Base-by-base conservation (phyloP, 2,329 filamentous ascomycete genomes). In the Xylaria sp. region DNA sequence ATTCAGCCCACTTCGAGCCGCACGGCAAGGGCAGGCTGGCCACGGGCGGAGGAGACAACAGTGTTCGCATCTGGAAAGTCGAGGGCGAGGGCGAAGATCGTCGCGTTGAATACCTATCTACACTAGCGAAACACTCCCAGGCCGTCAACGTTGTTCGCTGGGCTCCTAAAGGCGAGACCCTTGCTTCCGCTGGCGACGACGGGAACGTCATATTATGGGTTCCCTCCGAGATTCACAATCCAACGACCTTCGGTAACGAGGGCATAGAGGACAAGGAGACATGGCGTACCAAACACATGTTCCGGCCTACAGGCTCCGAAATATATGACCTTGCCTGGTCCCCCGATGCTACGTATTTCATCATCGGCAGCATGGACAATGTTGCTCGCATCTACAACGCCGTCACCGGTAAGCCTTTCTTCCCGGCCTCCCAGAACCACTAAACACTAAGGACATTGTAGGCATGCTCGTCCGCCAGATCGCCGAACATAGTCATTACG, bases 271-370 rank as follows among this genome's bases (percentile, higher is more conserved):
- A 99, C 80, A 97, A 97, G 81, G 96, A 99, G 82, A 93, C 93
- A 74, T 99, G 96, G 96, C 88, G 95, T 71, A 92, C 95, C 71
- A 98, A 97, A 83, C 94, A 97, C 80, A 98, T 98, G 96, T 98
- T 94, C 81, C 90, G 96, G 71, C 97, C 94, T 55, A 93, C 92
- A 71, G 95, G 94, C 44, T 94, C 94, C 12, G 96, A 99, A 81
- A 98, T 99, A 74, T 99, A 99, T 82, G 96, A 99, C 81, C 84
- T 99, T 66, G 96, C 96, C 60, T 99, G 96, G 97, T 98, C 96
- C 58, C 97, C 97, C n/a, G 96, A 99, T 81, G 94, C 93, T 48
- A 85, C 91, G 48, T 96, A 97, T 83, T 97, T 99, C 84, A 98
- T 99, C 76, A 98, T 97, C 28, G 96, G 96, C 48, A 98, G 96